Percentiles rank a stretch among this genome's conserved stretches.
Evolutionary conservation across 164 flowering plant species (phyloP).

Genomic region (Euptelea pleiosperma): DNA sequence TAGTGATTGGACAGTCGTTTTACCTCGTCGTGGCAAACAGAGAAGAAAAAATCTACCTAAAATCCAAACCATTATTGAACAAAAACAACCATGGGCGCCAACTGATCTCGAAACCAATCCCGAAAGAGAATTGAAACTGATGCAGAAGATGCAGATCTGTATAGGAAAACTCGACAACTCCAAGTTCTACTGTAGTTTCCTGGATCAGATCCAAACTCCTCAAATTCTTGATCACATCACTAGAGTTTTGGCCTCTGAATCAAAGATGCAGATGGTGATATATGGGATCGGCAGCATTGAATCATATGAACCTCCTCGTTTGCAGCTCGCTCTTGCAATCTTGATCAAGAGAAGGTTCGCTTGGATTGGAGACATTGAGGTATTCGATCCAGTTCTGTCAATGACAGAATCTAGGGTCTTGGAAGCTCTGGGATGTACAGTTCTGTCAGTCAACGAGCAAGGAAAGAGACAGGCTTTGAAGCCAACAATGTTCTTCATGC

Average conservation of each 20-base stretch:
- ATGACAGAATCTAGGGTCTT: conserved; percentile 57
- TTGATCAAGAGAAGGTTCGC: conserved; percentile 54
- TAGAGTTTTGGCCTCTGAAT: conserved; percentile 46
- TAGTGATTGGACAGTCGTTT: conserved; percentile 68
- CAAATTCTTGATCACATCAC: conserved; percentile 23
- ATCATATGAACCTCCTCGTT: conserved; percentile 54
- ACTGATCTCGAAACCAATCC: conserved; percentile 41
- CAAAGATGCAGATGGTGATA: conserved; percentile 66
- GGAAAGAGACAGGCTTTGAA: conserved; percentile 52
- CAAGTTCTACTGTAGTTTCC: conserved; percentile 36
- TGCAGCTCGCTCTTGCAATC: conserved; percentile 73
- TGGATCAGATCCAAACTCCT: conserved; percentile 48
- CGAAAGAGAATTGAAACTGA: conserved; percentile 38
- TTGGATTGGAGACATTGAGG: conserved; percentile 73
- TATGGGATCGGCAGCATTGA: conserved; percentile 95
- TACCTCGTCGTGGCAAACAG: conserved; percentile 55
- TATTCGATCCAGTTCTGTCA: conserved; percentile 82
- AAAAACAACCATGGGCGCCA: conserved; percentile 56
- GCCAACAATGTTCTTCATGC: conserved; percentile 87
- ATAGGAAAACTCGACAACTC: conserved; percentile 54
- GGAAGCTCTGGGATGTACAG: conserved; percentile 57
- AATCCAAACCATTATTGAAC: conserved; percentile 12
- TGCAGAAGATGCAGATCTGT: conserved; percentile 51
- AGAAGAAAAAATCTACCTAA: conserved; percentile 24
- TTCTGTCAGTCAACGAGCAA: conserved; percentile 61